phyloP scores from a whole-genome alignment of 192 early-diverging fungal species.

The Backusella sp. region DNA sequence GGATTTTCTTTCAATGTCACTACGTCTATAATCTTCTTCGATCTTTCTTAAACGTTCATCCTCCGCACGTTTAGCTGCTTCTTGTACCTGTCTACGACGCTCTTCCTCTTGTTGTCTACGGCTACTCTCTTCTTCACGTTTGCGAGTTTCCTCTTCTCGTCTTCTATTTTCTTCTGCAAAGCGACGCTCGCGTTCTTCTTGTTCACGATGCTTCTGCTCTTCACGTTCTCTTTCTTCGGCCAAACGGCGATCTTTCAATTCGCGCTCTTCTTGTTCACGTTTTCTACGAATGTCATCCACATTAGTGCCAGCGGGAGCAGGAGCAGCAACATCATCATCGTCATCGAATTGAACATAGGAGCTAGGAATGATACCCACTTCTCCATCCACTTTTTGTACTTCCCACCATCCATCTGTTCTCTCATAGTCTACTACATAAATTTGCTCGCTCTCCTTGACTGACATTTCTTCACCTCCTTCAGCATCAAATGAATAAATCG shows the following conservation, averaged over 20 bases:
- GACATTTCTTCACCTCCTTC: slow-evolving; percentile 83
- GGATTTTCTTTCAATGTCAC: slow-evolving; percentile 24
- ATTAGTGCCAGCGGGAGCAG: slow-evolving; percentile 5
- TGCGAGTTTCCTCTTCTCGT: slow-evolving; percentile 30
- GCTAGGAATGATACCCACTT: slow-evolving; percentile 82
- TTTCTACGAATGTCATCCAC: not conserved
- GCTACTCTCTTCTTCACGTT: not conserved
- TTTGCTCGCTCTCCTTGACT: slow-evolving; percentile 77
- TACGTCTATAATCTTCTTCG: slow-evolving; percentile 33
- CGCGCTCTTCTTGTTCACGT: not conserved
- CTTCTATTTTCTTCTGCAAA: slow-evolving; percentile 17
- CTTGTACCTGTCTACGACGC: slow-evolving; percentile 36
- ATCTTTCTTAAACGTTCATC: slow-evolving; percentile 16
- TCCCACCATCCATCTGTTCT: slow-evolving; percentile 91
- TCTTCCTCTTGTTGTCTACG: slow-evolving; percentile 37
- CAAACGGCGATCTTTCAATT: not conserved
- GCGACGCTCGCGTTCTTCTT: slow-evolving; percentile 8
- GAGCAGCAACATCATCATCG: not conserved
- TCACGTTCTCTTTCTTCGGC: not conserved
- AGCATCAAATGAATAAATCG: slow-evolving; percentile 83
- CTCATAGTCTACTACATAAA: slow-evolving; percentile 81
- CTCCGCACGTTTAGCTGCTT: slow-evolving; percentile 26
- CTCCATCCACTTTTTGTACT: slow-evolving; percentile 52
- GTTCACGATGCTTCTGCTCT: not conserved
- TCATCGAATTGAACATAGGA: slow-evolving; percentile 65